These are phyloP conservation scores for Cercophora samala DNA, from an alignment of 495 filamentous ascomycete genomes.

Conservation along the genomic window DNA sequence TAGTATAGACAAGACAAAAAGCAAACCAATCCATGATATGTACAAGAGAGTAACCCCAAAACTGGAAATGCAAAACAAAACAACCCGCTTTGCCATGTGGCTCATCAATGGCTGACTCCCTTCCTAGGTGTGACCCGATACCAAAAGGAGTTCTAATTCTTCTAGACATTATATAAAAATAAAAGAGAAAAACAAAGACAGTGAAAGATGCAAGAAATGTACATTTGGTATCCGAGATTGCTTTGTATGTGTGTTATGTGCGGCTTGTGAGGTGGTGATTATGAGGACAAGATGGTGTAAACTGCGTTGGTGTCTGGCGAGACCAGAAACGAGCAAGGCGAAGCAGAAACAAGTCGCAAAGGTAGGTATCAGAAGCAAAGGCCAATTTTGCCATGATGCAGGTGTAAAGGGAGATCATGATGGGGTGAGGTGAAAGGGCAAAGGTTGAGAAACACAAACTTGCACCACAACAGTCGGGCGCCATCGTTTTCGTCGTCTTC, in stretches of 20 bases:
- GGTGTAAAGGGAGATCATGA: not conserved
- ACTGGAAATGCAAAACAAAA: not conserved
- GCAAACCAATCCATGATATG: not conserved
- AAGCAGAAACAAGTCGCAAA: not conserved
- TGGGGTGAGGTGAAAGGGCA: not conserved
- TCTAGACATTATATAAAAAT: slow-evolving; percentile 1
- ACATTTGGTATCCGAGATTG: not conserved
- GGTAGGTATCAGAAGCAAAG: not conserved
- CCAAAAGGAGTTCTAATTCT: not conserved
- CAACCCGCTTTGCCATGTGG: not conserved
- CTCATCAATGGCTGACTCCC: not conserved
- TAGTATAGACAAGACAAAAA: not conserved
- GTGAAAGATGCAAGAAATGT: not conserved
- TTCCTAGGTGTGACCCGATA: not conserved
- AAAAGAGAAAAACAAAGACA: not conserved
- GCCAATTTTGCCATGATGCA: not conserved
- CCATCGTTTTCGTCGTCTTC: not conserved
- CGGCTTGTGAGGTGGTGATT: not conserved
- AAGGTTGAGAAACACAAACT: not conserved
- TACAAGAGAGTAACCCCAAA: not conserved
- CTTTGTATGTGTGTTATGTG: not conserved
- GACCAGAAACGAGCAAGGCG: not conserved
- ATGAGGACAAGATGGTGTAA: not conserved
- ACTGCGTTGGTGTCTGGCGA: not conserved
- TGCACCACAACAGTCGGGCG: not conserved